These are phyloP conservation scores for Arthrinium puccinioides DNA, from an alignment of 2,329 filamentous ascomycete species.

Conservation along the genomic window DNA sequence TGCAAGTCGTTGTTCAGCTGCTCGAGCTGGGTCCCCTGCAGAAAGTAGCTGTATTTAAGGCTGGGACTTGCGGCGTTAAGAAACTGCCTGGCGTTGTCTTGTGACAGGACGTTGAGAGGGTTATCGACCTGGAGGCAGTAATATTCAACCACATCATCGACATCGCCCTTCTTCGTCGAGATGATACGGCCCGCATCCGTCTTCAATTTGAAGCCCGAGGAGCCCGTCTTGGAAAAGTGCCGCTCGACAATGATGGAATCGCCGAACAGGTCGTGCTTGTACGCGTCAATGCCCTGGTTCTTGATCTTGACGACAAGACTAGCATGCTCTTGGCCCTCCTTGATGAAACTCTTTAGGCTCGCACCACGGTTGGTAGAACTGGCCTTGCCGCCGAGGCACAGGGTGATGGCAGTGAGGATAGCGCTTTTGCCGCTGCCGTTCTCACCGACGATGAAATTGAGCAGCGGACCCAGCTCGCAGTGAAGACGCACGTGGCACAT, in stretches of 20 bases:
- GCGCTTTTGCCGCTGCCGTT: constrained; percentile 98
- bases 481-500: constrained; percentile 88
- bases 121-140: constrained; percentile 94
- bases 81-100: constrained; percentile 92
- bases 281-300: constrained; percentile 80
- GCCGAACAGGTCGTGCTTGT: constrained; percentile 75
- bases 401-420: constrained; percentile 82
- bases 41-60: constrained; percentile 94
- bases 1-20: constrained; percentile 88
- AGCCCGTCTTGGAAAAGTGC: constrained; percentile 68
- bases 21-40: constrained; percentile 89
- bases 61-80: constrained; percentile 74
- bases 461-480: constrained; percentile 81
- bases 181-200: constrained; percentile 61
- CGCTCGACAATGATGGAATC: constrained; percentile 85
- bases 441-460: constrained; percentile 97
- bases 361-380: constrained; percentile 87
- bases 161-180: constrained; percentile 75
- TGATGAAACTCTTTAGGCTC: constrained; percentile 84
- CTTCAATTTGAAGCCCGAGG: constrained; percentile 83
- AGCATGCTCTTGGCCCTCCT: constrained; percentile 73
- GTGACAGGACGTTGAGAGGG: constrained; percentile 89
- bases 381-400: constrained; percentile 93
- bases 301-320: constrained; percentile 80
- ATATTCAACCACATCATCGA: constrained; percentile 90